A percentile compares a stretch with the other conserved stretches of the same genome.
phyloP scores from a whole-genome alignment of 2,329 filamentous ascomycete species.

The Aureobasidium sp. region DNA sequence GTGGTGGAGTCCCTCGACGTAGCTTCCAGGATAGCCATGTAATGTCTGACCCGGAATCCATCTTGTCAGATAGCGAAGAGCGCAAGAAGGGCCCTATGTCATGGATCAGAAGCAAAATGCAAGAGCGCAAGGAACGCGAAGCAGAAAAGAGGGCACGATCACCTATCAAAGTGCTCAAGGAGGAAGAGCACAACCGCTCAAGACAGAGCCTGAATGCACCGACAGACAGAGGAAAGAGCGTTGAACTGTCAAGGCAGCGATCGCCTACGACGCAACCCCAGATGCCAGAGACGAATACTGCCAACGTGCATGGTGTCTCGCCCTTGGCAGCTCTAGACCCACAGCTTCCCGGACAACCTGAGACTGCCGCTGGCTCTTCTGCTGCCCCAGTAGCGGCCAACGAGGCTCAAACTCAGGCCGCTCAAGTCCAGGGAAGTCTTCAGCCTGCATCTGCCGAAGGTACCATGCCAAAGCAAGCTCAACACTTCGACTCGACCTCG shows the following conservation, averaged over 20 bases:
- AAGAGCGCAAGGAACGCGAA: slow-evolving; percentile 50
- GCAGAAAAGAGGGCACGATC: slow-evolving; percentile 40
- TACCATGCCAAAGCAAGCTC: not conserved
- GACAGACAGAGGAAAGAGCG: slow-evolving; percentile 9
- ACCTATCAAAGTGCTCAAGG: slow-evolving; percentile 32
- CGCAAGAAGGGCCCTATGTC: slow-evolving; percentile 50
- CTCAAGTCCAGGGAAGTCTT: not conserved
- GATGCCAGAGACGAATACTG: not conserved
- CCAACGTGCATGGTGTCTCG: slow-evolving; percentile 3
- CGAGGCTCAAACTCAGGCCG: not conserved
- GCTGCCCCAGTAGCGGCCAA: not conserved
- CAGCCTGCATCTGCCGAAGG: not conserved
- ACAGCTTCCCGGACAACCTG: not conserved
- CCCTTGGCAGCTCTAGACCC: not conserved
- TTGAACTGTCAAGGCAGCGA: slow-evolving; percentile 12
- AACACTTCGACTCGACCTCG: not conserved
- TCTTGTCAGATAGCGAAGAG: slow-evolving; percentile 15
- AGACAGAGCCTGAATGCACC: slow-evolving; percentile 28
- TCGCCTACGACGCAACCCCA: not conserved
- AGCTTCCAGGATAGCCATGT: slow-evolving; percentile 15
- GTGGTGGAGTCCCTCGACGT: not conserved
- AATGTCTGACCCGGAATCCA: slow-evolving; percentile 9
- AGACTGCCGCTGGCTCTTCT: not conserved
- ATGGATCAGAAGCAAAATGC: slow-evolving; percentile 59
- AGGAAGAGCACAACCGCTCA: slow-evolving; percentile 33